phyloP scores from a whole-genome alignment of 192 early-diverging fungal genomes.

The Phlyctochytrium planicorne region DNA sequence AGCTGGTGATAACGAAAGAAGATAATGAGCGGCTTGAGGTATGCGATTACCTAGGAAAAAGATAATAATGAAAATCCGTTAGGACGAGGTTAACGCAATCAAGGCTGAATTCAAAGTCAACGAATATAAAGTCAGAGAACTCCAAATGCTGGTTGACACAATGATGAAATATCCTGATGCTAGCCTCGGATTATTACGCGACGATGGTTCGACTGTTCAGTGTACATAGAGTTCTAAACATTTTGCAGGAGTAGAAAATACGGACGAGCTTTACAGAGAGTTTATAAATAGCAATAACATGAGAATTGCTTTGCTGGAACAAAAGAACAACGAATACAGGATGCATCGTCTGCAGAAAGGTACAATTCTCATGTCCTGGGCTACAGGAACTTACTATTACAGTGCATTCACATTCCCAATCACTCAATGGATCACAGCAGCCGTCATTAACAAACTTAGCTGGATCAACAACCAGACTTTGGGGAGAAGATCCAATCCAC shows the following conservation, averaged over 20 bases:
- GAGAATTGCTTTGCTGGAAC: slow-evolving; percentile 44
- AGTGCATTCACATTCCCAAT: too few species aligned
- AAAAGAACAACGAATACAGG: slow-evolving; percentile 47
- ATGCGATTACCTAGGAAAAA: not conserved
- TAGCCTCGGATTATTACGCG: slow-evolving; percentile 34
- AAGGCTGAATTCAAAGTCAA: slow-evolving; percentile 8
- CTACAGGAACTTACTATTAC: too few species aligned
- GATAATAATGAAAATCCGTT: slow-evolving; percentile 15
- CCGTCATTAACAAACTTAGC: too few species aligned
- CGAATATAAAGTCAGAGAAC: slow-evolving; percentile 23
- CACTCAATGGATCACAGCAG: too few species aligned
- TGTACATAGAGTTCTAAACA: not conserved
- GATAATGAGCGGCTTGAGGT: slow-evolving; percentile 15
- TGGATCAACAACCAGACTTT: too few species aligned
- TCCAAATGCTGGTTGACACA: slow-evolving; percentile 20
- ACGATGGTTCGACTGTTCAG: slow-evolving; percentile 12
- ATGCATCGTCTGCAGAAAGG: slow-evolving; percentile 31
- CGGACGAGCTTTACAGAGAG: slow-evolving; percentile 35
- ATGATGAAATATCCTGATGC: slow-evolving; percentile 45
- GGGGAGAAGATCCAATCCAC: too few species aligned
- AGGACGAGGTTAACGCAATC: slow-evolving; percentile 6
- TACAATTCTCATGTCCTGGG: too few species aligned
- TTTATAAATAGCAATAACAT: slow-evolving; percentile 46
- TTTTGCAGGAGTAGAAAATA: slow-evolving; percentile 11
- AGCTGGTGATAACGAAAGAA: slow-evolving; percentile 15